Evolutionary conservation across 106 monocot species (phyloP).

Genomic region (Chionographis japonica): DNA sequence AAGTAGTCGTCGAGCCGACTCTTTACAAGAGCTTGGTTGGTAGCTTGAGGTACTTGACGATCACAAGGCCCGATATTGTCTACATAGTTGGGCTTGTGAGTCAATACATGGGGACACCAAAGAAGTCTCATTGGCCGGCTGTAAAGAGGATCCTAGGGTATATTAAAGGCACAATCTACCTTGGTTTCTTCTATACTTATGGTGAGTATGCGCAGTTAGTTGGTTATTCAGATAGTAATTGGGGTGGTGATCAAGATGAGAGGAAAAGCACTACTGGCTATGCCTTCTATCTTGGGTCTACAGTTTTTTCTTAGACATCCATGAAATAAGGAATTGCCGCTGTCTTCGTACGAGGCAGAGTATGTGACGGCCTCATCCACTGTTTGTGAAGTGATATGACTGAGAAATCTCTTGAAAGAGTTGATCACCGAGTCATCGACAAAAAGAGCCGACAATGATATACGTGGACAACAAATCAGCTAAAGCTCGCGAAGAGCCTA

Average conservation of each 20-base stretch:
- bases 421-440: background rate
- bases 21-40: slow-evolving; percentile 1
- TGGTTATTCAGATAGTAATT: background rate
- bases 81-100: background rate
- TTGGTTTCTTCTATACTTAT: slow-evolving; percentile 5
- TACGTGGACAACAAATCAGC: background rate
- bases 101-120: slow-evolving; percentile 5
- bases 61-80: slow-evolving; percentile 4
- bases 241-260: background rate
- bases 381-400: background rate
- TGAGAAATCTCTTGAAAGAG: background rate
- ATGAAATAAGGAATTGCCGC: background rate
- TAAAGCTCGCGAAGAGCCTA: background rate
- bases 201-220: background rate
- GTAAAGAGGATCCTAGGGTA: background rate
- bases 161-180: background rate
- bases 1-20: background rate
- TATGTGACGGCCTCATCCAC: background rate
- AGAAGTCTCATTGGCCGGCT: background rate
- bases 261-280: background rate
- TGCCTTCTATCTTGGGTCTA: background rate
- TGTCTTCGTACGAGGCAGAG: background rate
- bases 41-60: slow-evolving; percentile 2
- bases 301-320: background rate
- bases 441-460: background rate